Evolutionary conservation across 2,329 filamentous ascomycete species (phyloP).

Genomic region (Cryphonectria parasitica): DNA sequence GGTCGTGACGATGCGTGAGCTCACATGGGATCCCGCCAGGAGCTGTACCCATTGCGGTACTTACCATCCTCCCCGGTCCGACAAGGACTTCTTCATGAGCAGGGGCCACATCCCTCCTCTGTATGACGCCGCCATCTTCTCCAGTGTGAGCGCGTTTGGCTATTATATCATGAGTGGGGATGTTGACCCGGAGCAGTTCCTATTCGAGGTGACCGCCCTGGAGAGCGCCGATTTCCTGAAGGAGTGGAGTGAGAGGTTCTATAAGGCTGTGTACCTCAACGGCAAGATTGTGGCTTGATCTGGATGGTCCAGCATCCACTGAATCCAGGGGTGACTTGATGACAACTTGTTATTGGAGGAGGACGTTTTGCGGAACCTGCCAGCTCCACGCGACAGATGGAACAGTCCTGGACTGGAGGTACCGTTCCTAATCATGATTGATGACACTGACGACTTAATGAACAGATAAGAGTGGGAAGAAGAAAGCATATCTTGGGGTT

Average conservation of each 20-base stretch:
- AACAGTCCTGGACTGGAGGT: background rate
- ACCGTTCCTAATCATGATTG: background rate
- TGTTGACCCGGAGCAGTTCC: background rate
- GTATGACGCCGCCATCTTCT: background rate
- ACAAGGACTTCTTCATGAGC: background rate
- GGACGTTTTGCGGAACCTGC: background rate
- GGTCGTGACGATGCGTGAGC: conserved; percentile 14
- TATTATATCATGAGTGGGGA: conserved; percentile 8
- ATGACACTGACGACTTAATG: background rate
- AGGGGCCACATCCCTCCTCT: background rate
- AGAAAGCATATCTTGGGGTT: background rate
- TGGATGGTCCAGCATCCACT: background rate
- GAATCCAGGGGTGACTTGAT: background rate
- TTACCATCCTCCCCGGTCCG: background rate
- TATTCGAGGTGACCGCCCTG: background rate
- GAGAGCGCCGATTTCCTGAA: background rate
- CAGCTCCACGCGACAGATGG: background rate
- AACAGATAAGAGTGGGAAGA: background rate
- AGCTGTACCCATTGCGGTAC: conserved; percentile 6
- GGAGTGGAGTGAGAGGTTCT: background rate
- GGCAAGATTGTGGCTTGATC: background rate
- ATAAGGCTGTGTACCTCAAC: background rate
- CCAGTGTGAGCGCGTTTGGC: background rate
- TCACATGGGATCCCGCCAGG: conserved; percentile 15
- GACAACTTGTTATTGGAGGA: background rate